Evolutionary conservation across 192 early-diverging fungal species (phyloP).

Genomic region (Coemansia sp.): DNA sequence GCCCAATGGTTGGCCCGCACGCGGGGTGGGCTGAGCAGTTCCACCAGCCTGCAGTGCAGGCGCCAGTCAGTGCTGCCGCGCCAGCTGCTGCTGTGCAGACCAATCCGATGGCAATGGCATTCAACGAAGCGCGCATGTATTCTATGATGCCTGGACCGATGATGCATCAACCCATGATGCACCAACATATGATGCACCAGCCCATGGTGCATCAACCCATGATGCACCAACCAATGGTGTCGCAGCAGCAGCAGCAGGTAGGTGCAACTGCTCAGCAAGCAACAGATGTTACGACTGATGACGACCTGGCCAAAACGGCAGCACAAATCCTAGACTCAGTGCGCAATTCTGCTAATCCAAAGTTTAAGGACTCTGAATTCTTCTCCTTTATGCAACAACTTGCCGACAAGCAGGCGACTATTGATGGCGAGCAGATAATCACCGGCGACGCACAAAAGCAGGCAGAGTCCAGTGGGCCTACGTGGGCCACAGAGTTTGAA

Average conservation of each 20-base stretch:
- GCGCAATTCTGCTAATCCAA: conserved; percentile 76
- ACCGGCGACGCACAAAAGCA: conserved; percentile 38
- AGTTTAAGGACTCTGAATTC: conserved; percentile 91
- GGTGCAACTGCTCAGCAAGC: conserved; percentile 44
- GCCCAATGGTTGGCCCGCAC: conserved; percentile 32
- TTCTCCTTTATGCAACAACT: conserved; percentile 91
- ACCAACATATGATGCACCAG: conserved; percentile 10
- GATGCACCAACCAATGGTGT: conserved; percentile 15
- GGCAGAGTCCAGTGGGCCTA: conserved; percentile 43
- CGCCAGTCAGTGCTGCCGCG: conserved; percentile 4
- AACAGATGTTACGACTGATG: conserved; percentile 18
- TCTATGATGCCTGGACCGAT: conserved; percentile 40
- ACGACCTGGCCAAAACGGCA: conserved; percentile 79
- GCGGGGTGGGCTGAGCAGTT: conserved; percentile 57
- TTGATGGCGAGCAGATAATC: conserved; percentile 85
- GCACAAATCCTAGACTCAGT: conserved; percentile 78
- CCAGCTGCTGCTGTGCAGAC: conserved; percentile 19
- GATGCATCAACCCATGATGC: conserved; percentile 32
- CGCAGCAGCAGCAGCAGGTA: conserved; percentile 44
- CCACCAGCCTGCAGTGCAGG: conserved; percentile 35
- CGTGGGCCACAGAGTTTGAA: conserved; percentile 74
- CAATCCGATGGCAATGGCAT: conserved; percentile 59
- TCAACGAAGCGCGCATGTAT: conserved; percentile 64
- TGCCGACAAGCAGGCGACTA: conserved; percentile 80
- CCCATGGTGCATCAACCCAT: conserved; percentile 30